A percentile compares a stretch with the other conserved stretches of the same genome.
phyloP scores from a whole-genome alignment of 306 rosid genomes.

The Rosa lucieae region DNA sequence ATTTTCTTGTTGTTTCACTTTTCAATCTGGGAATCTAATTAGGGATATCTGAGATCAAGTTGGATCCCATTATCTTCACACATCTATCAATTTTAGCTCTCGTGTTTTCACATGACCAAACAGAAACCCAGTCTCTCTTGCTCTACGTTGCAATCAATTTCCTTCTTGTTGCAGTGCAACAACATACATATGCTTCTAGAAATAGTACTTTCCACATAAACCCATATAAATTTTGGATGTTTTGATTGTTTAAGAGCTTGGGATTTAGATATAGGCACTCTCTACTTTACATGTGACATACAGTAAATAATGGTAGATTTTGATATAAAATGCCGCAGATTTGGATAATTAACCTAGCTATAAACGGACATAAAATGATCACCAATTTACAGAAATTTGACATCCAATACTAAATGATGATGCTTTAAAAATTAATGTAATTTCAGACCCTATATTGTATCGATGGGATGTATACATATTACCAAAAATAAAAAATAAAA shows the following conservation, averaged over 20 bases:
- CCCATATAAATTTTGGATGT: too few relatives aligned
- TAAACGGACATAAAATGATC: too few relatives aligned
- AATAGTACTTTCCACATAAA: background rate
- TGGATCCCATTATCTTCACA: conserved; percentile 30
- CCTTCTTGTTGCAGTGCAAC: background rate
- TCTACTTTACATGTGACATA: too few relatives aligned
- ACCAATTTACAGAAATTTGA: too few relatives aligned
- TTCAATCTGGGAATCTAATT: conserved; percentile 22
- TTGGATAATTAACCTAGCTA: too few relatives aligned
- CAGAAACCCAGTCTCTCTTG: background rate
- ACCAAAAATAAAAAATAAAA: too few relatives aligned
- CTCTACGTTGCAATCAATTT: background rate
- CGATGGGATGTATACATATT: too few relatives aligned
- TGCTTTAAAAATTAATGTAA: too few relatives aligned
- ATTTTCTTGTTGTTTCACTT: conserved; percentile 15
- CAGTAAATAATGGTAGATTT: too few relatives aligned
- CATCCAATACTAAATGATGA: too few relatives aligned
- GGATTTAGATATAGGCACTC: background rate
- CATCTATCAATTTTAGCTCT: conserved; percentile 33
- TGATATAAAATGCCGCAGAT: too few relatives aligned
- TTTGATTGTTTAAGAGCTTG: background rate
- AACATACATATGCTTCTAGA: background rate
- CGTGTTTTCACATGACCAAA: background rate
- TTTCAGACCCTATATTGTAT: too few relatives aligned
- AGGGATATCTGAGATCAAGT: conserved; percentile 29